Evolutionary conservation across 2,329 filamentous ascomycete species (phyloP), one percentile per base, ranked within the genome.

Genomic region (Botrytis squamosa): DNA sequence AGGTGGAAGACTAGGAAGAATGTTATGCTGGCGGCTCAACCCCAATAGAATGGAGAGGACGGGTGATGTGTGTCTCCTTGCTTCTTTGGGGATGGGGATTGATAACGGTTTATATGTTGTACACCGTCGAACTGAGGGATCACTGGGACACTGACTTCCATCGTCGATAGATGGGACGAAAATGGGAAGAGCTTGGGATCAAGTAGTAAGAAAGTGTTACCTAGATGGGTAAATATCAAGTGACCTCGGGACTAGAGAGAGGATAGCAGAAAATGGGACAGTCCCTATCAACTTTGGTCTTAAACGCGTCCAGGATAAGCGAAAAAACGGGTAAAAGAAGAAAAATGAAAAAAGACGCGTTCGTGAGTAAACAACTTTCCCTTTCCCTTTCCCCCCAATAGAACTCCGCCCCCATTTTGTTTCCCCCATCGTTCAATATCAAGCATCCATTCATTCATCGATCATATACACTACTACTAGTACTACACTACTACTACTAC

Each of bases 251-350:
- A 10, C 44, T 22, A 52, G 12, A 33, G 3, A 33, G 33, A 33
- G 33, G 33, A 33, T 33, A 33, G 33, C 33, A 33, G 33, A 33
- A 33, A 33, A 33, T 33, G 33, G 33, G 3, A 33, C 33, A 9
- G 52, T 20, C 29, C 10, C 62, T 67, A 67, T 67, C 16, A 36
- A 67, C 12, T 38, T 20, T 52, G 36, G 64, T 52, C 64, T 52
- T 25, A 8, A 18, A 38, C 64, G 64, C 64, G 64, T 67, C 44
- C 29, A 52, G 64, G 42, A 52, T 40, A 40, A 52, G 44, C 46
- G 64, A 67, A 52, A 55, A 67, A 52, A 49, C 40, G 7, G 44
- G 44, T n/a, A 66, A 52, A 40, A 46, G 52, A 57, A 57, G 52
- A 52, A 66, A n/a, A 9, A n/a, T 2, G 14, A 36, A 52, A 52